Evolutionary conservation across 805 yeast species (phyloP).

Genomic region (Lachancea cidri): DNA sequence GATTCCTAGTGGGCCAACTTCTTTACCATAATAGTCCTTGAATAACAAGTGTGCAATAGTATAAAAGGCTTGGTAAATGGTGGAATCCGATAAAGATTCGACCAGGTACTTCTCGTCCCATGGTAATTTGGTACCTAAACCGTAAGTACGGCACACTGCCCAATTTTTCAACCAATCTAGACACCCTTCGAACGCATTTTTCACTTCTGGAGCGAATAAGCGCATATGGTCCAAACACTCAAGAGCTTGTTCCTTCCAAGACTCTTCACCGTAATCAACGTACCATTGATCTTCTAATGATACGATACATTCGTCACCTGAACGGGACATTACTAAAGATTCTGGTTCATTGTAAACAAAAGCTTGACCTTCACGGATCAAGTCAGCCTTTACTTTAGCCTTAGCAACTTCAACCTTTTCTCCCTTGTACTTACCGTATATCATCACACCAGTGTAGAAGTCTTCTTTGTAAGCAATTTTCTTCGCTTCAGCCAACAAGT

Average conservation of each 20-base stretch:
- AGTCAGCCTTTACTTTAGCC: slow-evolving; percentile 75
- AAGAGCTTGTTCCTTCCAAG: slow-evolving; percentile 77
- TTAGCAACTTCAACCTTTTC: slow-evolving; percentile 89
- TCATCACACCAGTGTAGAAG: slow-evolving; percentile 82
- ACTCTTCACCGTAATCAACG: slow-evolving; percentile 91
- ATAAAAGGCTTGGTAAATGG: slow-evolving; percentile 91
- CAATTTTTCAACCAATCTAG: slow-evolving; percentile 95
- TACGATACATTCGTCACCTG: slow-evolving; percentile 95
- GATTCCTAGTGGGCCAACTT: slow-evolving; percentile 66
- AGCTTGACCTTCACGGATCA: slow-evolving; percentile 72
- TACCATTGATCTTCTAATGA: slow-evolving; percentile 99
- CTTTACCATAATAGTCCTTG: slow-evolving; percentile 76
- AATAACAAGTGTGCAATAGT: slow-evolving; percentile 86
- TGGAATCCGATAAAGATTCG: slow-evolving; percentile 93
- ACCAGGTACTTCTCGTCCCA: slow-evolving; percentile 95
- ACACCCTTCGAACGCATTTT: slow-evolving; percentile 89
- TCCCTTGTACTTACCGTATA: slow-evolving; percentile 78
- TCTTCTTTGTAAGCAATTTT: slow-evolving; percentile 96
- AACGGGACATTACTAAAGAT: slow-evolving; percentile 80
- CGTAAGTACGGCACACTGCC: slow-evolving; percentile 97
- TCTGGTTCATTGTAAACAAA: slow-evolving; percentile 95
- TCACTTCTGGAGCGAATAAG: slow-evolving; percentile 75
- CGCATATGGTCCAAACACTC: slow-evolving; percentile 75
- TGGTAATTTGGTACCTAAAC: slow-evolving; percentile 90
- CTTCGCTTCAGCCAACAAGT: slow-evolving; percentile 85